Evolutionary conservation across 2,329 filamentous ascomycete genomes (phyloP).

Genomic region (Fusarium nelsonii): DNA sequence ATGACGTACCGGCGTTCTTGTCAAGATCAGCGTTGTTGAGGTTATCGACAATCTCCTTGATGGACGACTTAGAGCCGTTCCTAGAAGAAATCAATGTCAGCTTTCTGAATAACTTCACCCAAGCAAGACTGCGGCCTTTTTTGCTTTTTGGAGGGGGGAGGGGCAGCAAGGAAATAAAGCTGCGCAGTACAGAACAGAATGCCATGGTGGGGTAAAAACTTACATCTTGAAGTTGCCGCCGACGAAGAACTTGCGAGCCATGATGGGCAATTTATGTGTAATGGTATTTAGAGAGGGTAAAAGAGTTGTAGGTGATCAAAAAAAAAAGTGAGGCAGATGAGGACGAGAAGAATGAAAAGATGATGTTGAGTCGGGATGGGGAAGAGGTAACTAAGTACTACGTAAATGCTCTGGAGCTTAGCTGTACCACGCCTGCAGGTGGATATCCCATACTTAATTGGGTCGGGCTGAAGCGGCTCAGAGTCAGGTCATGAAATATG

Average conservation of each 20-base stretch:
- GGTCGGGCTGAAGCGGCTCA: constrained; percentile 38
- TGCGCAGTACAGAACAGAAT: constrained; percentile 26
- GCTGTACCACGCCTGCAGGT: constrained; percentile 18
- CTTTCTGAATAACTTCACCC: constrained; percentile 15
- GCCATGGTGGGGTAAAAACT: constrained; percentile 53
- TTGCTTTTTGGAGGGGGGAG: constrained; percentile 22
- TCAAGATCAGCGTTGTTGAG: constrained; percentile 89
- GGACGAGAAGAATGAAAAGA: constrained; percentile 14
- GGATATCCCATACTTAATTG: constrained; percentile 27
- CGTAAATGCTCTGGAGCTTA: constrained; percentile 34
- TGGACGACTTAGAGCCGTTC: constrained; percentile 92
- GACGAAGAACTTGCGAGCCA: constrained; percentile 97
- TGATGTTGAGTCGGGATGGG: constrained; percentile 18
- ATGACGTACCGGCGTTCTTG: constrained; percentile 74
- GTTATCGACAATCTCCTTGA: constrained; percentile 90
- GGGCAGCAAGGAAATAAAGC: constrained; percentile 25
- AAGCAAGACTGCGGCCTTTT: constrained; percentile 48
- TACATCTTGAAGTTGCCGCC: constrained; percentile 99
- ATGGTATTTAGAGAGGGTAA: constrained; percentile 6
- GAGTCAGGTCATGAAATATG: constrained; percentile 43
- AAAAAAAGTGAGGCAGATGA: constrained; percentile 12
- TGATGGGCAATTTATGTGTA: constrained; percentile 64
- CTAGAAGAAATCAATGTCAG: constrained; percentile 60
- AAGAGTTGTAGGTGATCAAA: constrained; percentile 7
- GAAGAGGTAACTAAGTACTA: constrained; percentile 29